Percentiles rank a stretch among this genome's conserved stretches.
Conservation (phyloP, 2,329 filamentous ascomycete genomes). For the Beauveria sp. region DNA sequence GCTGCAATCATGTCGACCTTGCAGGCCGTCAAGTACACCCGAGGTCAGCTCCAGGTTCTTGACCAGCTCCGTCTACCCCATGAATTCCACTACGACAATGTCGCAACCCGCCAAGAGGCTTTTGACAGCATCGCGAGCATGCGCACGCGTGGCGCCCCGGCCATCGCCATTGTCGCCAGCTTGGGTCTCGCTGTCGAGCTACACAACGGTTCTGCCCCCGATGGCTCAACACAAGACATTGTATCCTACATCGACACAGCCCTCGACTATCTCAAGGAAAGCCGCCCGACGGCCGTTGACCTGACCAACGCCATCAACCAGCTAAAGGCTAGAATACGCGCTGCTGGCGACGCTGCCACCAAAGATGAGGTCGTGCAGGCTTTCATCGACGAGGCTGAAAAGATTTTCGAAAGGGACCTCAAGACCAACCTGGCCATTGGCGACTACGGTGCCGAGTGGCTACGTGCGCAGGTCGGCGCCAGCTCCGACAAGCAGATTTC, state of each 20-base stretch:
- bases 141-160: constrained; percentile 73
- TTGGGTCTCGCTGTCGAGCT: constrained; percentile 84
- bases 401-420: constrained; percentile 80
- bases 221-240: constrained; percentile 44
- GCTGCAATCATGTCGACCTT: constrained; percentile 52
- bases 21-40: constrained; percentile 69
- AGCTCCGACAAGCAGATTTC: constrained; percentile 49
- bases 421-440: constrained; percentile 84
- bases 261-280: constrained; percentile 79
- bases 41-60: constrained; percentile 66
- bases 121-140: constrained; percentile 79
- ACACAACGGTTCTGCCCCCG: constrained; percentile 41
- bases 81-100: constrained; percentile 67
- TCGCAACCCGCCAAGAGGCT: constrained; percentile 64
- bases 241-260: constrained; percentile 67
- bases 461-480: constrained; percentile 51
- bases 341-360: constrained; percentile 34
- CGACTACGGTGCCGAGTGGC: constrained; percentile 74
- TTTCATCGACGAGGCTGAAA: constrained; percentile 75
- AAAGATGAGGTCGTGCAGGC: constrained; percentile 52
- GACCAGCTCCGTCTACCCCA: constrained; percentile 80
- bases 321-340: constrained; percentile 57
- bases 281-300: constrained; percentile 90
- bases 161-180: constrained; percentile 95
- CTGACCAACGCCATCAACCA: constrained; percentile 82